Evolutionary conservation across 768 basidiomycete species (phyloP).

Genomic region (Suillus placidus): DNA sequence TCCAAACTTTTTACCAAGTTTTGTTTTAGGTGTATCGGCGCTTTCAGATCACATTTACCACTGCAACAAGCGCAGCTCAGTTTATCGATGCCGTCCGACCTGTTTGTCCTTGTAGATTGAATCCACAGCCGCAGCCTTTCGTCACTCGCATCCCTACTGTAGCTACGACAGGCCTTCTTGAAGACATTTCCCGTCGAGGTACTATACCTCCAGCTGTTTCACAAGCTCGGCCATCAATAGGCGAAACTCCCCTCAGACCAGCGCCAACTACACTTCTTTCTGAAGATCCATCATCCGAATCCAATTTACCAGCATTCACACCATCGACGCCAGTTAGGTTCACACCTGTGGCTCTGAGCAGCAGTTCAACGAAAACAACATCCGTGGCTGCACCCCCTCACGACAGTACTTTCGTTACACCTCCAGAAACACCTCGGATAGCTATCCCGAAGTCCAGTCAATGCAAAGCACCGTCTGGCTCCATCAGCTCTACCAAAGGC

Average conservation of each 20-base stretch:
- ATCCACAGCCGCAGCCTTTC: conserved; percentile 35
- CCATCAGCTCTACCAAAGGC: conserved; percentile 14
- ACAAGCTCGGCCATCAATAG: conserved; percentile 13
- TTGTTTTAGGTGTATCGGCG: conserved; percentile 64
- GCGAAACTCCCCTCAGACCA: neutral
- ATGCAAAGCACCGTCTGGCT: conserved; percentile 1
- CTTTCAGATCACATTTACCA: conserved; percentile 73
- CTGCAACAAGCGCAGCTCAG: conserved; percentile 48
- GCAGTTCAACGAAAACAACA: neutral
- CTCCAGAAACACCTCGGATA: conserved; percentile 27
- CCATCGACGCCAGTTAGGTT: conserved; percentile 16
- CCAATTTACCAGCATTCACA: conserved; percentile 5
- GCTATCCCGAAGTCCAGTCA: neutral
- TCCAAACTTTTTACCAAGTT: conserved; percentile 5
- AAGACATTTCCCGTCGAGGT: conserved; percentile 20
- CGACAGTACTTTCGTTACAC: conserved; percentile 29
- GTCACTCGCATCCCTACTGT: conserved; percentile 23
- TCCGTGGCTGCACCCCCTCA: conserved; percentile 23
- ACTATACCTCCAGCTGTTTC: conserved; percentile 12
- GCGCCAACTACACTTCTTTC: neutral
- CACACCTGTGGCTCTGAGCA: conserved; percentile 10
- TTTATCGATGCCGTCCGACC: conserved; percentile 65
- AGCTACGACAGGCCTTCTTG: conserved; percentile 6
- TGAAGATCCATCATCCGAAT: neutral
- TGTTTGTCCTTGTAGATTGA: conserved; percentile 77